Conservation (phyloP, 257 asterid genomes). For the Nicotiana tabacum region DNA sequence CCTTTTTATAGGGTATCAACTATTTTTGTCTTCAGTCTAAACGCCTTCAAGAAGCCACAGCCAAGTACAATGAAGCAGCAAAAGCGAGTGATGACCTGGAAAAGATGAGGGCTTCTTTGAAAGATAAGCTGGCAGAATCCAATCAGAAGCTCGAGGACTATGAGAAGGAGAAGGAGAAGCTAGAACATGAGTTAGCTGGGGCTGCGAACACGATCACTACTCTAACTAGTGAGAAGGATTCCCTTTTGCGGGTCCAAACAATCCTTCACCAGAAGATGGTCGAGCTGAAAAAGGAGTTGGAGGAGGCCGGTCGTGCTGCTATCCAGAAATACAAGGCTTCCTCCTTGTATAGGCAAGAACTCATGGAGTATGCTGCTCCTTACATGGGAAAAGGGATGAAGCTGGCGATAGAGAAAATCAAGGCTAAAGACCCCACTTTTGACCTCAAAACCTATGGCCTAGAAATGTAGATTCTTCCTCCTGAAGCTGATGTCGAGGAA, state of each 20-base stretch:
- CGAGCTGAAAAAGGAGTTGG: background rate
- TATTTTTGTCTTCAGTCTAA: slow-evolving; percentile 1
- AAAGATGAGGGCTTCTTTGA: background rate
- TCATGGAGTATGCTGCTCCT: slow-evolving; percentile 10
- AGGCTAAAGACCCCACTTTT: background rate
- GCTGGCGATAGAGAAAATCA: slow-evolving; percentile 1
- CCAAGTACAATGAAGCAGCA: background rate
- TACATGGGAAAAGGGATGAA: slow-evolving; percentile 3
- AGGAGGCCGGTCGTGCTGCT: background rate
- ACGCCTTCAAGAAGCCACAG: background rate
- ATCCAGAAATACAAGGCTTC: background rate
- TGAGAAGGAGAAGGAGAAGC: background rate
- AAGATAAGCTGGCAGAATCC: background rate
- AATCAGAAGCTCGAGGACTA: background rate
- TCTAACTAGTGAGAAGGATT: background rate
- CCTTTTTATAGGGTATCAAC: slow-evolving; percentile 3
- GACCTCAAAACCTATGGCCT: background rate
- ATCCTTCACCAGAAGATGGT: background rate
- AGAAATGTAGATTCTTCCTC: background rate
- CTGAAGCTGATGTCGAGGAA: background rate
- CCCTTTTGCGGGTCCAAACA: background rate
- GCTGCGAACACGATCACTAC: background rate
- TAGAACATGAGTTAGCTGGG: background rate
- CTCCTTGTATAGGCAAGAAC: background rate
- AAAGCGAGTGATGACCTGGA: background rate